Percentiles rank a stretch among this genome's conserved stretches.
Evolutionary conservation across 208 protist genomes (phyloP).

Genomic region (Crithidia expoeki): DNA sequence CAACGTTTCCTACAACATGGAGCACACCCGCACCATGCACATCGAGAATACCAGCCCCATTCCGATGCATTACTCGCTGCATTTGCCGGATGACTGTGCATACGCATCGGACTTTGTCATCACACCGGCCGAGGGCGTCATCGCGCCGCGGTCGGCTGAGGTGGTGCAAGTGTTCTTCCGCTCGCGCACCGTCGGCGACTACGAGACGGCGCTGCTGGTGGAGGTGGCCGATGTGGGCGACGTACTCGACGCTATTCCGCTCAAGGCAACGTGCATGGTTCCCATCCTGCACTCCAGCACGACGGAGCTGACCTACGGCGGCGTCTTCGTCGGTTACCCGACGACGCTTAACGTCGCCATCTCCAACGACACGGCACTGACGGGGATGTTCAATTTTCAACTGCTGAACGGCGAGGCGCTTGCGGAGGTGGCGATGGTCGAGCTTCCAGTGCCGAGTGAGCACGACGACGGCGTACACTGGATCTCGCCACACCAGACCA

Average conservation of each 20-base stretch:
- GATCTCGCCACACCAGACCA: conserved; percentile 44
- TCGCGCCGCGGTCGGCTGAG: conserved; percentile 64
- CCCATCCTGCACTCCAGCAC: conserved; percentile 74
- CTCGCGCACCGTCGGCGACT: conserved; percentile 78
- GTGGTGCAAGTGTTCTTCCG: conserved; percentile 81
- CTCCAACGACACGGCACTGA: conserved; percentile 90
- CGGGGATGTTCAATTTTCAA: conserved; percentile 92
- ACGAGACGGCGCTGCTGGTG: conserved; percentile 86
- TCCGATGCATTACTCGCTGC: conserved; percentile 90
- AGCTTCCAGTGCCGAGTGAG: conserved; percentile 33
- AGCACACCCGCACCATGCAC: conserved; percentile 64
- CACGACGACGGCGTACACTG: conserved; percentile 30
- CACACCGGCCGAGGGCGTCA: conserved; percentile 63
- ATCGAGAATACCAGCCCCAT: conserved; percentile 95
- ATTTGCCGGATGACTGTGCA: conserved; percentile 63
- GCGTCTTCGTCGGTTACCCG: conserved; percentile 90
- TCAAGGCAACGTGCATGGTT: conserved; percentile 87
- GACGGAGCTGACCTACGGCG: conserved; percentile 84
- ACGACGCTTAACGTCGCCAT: conserved; percentile 90
- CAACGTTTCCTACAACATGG: conserved; percentile 93
- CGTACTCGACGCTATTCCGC: conserved; percentile 81
- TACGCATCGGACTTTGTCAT: conserved; percentile 76
- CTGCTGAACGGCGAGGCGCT: conserved; percentile 61
- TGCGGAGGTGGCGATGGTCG: conserved; percentile 29
- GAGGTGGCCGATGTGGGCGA: conserved; percentile 94